Percentiles rank a stretch among this genome's conserved stretches.
Conservation (phyloP, 2,329 filamentous ascomycete genomes). For the Gremmenia infestans region DNA sequence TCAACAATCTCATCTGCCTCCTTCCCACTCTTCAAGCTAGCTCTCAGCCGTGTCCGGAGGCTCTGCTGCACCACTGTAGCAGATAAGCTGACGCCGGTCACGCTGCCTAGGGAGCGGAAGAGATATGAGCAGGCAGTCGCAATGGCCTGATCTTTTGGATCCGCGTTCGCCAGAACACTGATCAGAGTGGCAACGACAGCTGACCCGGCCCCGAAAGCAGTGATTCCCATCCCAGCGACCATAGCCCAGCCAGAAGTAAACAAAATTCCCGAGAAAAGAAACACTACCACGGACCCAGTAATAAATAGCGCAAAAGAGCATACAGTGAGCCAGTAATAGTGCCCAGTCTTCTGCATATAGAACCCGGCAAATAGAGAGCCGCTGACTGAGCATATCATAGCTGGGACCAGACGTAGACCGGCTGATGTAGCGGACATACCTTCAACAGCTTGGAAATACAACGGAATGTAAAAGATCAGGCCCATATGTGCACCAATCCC, state of each 20-base stretch:
- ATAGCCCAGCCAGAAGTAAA: conserved; percentile 46
- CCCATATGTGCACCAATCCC: conserved; percentile 50
- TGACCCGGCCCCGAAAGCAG: conserved; percentile 47
- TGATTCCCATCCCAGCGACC: conserved; percentile 50
- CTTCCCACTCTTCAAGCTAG: conserved; percentile 49
- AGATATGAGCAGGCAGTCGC: conserved; percentile 77
- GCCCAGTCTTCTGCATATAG: conserved; percentile 65
- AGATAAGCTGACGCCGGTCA: conserved; percentile 58
- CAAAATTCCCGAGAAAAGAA: conserved; percentile 52
- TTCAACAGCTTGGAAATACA: conserved; percentile 72
- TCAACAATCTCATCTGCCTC: conserved; percentile 63
- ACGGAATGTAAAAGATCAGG: conserved; percentile 60
- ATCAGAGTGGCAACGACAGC: conserved; percentile 70
- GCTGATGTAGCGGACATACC: conserved; percentile 58
- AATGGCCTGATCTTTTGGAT: conserved; percentile 63
- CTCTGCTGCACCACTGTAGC: conserved; percentile 67
- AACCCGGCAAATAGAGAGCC: conserved; percentile 62
- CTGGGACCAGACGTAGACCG: conserved; percentile 62
- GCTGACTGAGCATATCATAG: conserved; percentile 54
- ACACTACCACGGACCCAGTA: conserved; percentile 49
- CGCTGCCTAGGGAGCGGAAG: conserved; percentile 71
- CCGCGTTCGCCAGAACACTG: conserved; percentile 65
- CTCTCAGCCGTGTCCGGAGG: conserved; percentile 52
- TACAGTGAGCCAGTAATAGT: conserved; percentile 66
- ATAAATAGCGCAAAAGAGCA: conserved; percentile 48